A percentile compares a stretch with the other conserved stretches of the same genome.
These are phyloP conservation scores for Chaetomium olivaceum DNA, from an alignment of 2,329 filamentous ascomycete species.

Conservation along the genomic window DNA sequence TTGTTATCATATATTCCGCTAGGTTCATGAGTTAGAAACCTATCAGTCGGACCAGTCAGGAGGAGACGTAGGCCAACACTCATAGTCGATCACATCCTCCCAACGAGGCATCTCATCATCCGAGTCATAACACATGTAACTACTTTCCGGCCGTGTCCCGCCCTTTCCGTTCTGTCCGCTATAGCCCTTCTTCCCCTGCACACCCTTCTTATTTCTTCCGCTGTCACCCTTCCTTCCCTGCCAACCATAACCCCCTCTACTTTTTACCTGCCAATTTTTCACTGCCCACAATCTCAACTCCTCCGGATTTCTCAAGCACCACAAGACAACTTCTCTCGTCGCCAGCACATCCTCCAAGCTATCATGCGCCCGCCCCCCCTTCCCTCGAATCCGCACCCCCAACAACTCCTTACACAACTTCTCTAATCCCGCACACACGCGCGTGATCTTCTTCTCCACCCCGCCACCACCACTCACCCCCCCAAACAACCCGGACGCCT, in stretches of 20 bases:
- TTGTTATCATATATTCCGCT: neutral
- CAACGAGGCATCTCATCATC: neutral
- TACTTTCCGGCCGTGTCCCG: no score
- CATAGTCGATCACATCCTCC: constrained; percentile 9
- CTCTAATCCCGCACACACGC: neutral
- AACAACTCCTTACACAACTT: constrained; percentile 2
- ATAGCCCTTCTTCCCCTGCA: neutral
- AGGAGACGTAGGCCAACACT: constrained; percentile 2
- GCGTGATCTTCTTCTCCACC: neutral
- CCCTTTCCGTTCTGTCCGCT: neutral
- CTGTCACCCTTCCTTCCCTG: neutral
- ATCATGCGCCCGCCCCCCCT: neutral
- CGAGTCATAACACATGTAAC: neutral
- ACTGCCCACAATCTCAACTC: constrained; percentile 2
- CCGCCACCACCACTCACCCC: neutral
- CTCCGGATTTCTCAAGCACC: constrained; percentile 7
- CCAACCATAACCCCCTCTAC: neutral
- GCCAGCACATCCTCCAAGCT: constrained; percentile 13
- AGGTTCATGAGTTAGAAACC: no score
- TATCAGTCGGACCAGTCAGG: constrained; percentile 9
- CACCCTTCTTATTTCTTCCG: neutral
- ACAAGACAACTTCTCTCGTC: constrained; percentile 11
- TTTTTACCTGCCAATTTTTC: neutral
- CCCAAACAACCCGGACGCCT: neutral
- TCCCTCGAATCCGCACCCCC: neutral